phyloP scores from a whole-genome alignment of 2,329 filamentous ascomycete species.

The Keithomyces neogunnii region DNA sequence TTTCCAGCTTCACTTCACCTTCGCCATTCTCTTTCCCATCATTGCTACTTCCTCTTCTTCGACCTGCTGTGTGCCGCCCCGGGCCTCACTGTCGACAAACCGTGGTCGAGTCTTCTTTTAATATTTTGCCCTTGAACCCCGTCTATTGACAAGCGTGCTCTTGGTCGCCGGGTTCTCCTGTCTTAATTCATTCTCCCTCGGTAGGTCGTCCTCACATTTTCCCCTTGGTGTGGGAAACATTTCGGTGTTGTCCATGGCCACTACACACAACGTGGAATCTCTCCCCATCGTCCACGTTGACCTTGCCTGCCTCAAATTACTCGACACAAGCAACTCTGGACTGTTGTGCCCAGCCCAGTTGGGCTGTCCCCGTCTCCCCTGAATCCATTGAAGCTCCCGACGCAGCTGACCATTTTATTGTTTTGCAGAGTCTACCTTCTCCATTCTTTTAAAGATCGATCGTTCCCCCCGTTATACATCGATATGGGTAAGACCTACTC shows the following conservation, averaged over 20 bases:
- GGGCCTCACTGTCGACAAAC: conserved; percentile 9
- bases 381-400: conserved; percentile 11
- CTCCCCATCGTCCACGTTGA: neutral
- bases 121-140: conserved; percentile 16
- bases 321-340: neutral
- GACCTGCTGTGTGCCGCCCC: conserved; percentile 5
- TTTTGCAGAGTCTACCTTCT: conserved; percentile 12
- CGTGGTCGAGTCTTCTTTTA: conserved; percentile 15
- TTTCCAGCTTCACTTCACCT: conserved; percentile 12
- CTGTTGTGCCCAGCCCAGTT: neutral
- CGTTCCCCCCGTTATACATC: conserved; percentile 30
- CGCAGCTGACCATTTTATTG: conserved; percentile 1
- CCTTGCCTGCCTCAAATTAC: neutral
- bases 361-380: conserved; percentile 1
- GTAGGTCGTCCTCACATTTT: conserved; percentile 2
- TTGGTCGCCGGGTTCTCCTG: conserved; percentile 9
- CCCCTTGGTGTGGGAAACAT: neutral
- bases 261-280: conserved; percentile 1
- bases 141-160: conserved; percentile 25
- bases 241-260: neutral
- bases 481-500: conserved; percentile 31
- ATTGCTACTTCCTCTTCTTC: conserved; percentile 28
- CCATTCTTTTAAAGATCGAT: conserved; percentile 16
- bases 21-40: conserved; percentile 18
- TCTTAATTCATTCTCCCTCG: conserved; percentile 16